Conservation (phyloP, 2,329 filamentous ascomycete genomes). For the Fusarium cyanostomum region DNA sequence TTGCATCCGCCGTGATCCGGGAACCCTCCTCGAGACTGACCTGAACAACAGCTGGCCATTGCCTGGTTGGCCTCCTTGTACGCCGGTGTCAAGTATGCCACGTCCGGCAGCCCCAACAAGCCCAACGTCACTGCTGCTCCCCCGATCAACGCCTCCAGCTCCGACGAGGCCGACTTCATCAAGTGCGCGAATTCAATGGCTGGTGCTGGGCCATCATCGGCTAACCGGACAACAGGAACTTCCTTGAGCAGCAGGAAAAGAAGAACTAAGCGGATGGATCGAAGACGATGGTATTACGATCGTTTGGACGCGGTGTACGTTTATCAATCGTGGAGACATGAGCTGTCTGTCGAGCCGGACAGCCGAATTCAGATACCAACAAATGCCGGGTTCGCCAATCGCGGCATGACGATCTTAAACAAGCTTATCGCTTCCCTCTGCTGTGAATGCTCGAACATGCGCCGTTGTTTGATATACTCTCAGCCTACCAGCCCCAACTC, state of each 20-base stretch:
- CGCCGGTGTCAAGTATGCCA: constrained; percentile 56
- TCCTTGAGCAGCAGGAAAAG: constrained; percentile 54
- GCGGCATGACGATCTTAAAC: constrained; percentile 29
- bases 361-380: constrained; percentile 41
- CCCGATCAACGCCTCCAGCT: constrained; percentile 69
- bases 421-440: neutral
- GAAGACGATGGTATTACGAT: constrained; percentile 31
- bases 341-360: constrained; percentile 37
- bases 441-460: constrained; percentile 23
- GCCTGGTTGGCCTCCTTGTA: constrained; percentile 63
- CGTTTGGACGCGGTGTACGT: constrained; percentile 49
- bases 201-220: constrained; percentile 5
- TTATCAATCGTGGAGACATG: constrained; percentile 42
- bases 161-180: constrained; percentile 72
- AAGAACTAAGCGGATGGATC: constrained; percentile 48
- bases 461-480: neutral
- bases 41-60: constrained; percentile 62
- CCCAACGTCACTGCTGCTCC: constrained; percentile 57
- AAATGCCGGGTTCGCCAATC: constrained; percentile 37
- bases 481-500: neutral
- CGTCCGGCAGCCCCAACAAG: constrained; percentile 58
- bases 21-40: constrained; percentile 27
- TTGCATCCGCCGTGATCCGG: constrained; percentile 11
- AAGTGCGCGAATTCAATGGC: constrained; percentile 59
- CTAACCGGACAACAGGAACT: constrained; percentile 50